Conservation (phyloP, 768 basidiomycete genomes). For the Leccinum aurantiacum region DNA sequence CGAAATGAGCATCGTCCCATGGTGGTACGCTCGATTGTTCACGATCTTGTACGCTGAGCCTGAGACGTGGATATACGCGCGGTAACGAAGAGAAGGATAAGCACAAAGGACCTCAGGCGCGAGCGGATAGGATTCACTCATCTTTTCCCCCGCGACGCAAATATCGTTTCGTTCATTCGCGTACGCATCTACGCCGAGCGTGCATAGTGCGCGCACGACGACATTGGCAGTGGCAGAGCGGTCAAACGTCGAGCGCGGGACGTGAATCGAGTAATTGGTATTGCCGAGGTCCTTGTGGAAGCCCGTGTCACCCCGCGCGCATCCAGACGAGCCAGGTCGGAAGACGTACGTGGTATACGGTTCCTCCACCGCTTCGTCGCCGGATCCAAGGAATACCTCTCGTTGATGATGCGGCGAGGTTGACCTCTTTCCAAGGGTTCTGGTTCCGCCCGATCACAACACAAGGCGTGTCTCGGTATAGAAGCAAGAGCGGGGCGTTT, state of each 20-base stretch:
- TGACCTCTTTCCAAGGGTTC: conserved; percentile 98
- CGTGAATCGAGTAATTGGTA: conserved; percentile 93
- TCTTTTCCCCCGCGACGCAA: conserved; percentile 83
- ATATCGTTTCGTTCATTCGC: conserved; percentile 93
- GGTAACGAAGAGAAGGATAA: background rate
- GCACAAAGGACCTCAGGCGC: background rate
- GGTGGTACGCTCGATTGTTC: conserved; percentile 89
- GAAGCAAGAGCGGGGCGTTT: conserved; percentile 69
- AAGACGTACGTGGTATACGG: conserved; percentile 87
- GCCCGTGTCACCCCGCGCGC: background rate
- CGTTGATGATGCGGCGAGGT: conserved; percentile 55
- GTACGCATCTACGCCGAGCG: conserved; percentile 71
- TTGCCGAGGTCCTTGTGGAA: conserved; percentile 84
- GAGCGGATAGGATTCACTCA: conserved; percentile 46
- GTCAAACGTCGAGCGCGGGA: conserved; percentile 80
- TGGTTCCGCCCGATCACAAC: conserved; percentile 96
- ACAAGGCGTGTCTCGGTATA: conserved; percentile 87
- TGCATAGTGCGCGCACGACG: conserved; percentile 72
- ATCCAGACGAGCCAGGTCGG: background rate
- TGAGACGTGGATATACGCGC: conserved; percentile 63
- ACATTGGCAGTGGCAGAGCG: conserved; percentile 74
- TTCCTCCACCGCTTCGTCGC: conserved; percentile 89
- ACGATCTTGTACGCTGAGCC: conserved; percentile 98
- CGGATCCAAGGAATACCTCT: conserved; percentile 74
- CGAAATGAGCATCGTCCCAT: conserved; percentile 97